A percentile compares a stretch with the other conserved stretches of the same genome.
These are phyloP conservation scores for Citropsis articulata DNA, from an alignment of 345 rosid species.

Conservation along the genomic window DNA sequence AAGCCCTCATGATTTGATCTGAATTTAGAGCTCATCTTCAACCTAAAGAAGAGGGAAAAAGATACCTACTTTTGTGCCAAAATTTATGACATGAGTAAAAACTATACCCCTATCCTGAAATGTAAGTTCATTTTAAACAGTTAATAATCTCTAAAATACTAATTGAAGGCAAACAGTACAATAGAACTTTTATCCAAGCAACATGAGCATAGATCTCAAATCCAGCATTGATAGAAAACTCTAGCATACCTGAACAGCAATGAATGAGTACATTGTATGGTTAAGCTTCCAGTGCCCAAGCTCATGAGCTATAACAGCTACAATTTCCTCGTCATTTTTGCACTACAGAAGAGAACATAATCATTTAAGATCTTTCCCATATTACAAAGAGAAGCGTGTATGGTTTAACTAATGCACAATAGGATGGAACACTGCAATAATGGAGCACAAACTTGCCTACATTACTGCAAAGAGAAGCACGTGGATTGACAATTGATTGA, in stretches of 20 bases:
- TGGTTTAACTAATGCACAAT: neutral
- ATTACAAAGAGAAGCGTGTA: neutral
- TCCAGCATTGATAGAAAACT: neutral
- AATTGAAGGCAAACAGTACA: neutral
- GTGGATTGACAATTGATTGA: neutral
- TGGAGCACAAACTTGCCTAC: neutral
- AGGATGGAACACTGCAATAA: neutral
- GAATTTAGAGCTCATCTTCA: neutral
- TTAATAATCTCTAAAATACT: neutral
- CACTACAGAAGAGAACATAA: constrained; percentile 51
- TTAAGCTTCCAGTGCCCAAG: constrained; percentile 99
- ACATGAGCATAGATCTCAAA: neutral
- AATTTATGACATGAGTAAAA: neutral
- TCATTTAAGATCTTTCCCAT: constrained; percentile 8
- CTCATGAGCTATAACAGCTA: constrained; percentile 97
- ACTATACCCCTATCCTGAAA: neutral
- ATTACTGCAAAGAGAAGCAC: neutral
- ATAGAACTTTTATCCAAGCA: neutral
- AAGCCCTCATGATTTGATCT: neutral
- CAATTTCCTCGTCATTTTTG: constrained; percentile 87
- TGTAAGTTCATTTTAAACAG: neutral
- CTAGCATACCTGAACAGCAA: constrained; percentile 77
- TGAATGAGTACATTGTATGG: constrained; percentile 88
- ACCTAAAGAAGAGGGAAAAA: neutral
- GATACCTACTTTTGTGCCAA: neutral